Percentiles rank a stretch among this genome's conserved stretches.
Conservation (phyloP, 768 basidiomycete genomes). For the Amanita pseudoporphyria region DNA sequence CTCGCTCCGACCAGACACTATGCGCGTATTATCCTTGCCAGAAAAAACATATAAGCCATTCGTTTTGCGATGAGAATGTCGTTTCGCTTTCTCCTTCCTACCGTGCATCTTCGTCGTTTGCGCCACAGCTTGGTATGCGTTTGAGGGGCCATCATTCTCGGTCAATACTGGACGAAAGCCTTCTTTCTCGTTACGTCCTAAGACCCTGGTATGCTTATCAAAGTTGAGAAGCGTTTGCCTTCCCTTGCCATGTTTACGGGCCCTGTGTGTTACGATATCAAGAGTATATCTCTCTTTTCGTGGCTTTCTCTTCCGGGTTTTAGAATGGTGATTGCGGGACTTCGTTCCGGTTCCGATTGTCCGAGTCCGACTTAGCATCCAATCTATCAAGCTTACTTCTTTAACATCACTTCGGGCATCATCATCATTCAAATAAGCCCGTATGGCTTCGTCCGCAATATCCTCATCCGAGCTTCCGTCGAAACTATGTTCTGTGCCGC, state of each 20-base stretch:
- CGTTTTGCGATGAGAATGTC: neutral
- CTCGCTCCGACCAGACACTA: constrained; percentile 28
- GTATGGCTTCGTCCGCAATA: constrained; percentile 21
- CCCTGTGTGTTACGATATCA: neutral
- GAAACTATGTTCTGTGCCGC: constrained; percentile 7
- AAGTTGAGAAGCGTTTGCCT: constrained; percentile 1
- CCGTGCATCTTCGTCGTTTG: neutral
- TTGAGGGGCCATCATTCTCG: neutral
- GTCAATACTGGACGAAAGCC: constrained; percentile 2
- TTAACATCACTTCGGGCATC: constrained; percentile 18
- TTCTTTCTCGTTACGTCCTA: neutral
- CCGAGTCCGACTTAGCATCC: constrained; percentile 49
- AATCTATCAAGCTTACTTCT: constrained; percentile 52
- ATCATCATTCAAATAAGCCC: constrained; percentile 21
- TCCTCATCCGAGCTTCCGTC: constrained; percentile 19
- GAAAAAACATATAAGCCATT: constrained; percentile 26
- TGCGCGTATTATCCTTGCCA: constrained; percentile 24
- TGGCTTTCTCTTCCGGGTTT: neutral
- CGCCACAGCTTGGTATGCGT: neutral
- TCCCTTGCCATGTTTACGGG: constrained; percentile 2
- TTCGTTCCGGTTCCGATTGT: constrained; percentile 16
- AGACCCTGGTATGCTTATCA: neutral
- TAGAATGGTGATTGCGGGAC: neutral
- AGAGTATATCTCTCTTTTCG: neutral
- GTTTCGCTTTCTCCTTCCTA: constrained; percentile 8